phyloP scores from a whole-genome alignment of 352 stramenopile genomes.

The Phytopythium kandeliae region DNA sequence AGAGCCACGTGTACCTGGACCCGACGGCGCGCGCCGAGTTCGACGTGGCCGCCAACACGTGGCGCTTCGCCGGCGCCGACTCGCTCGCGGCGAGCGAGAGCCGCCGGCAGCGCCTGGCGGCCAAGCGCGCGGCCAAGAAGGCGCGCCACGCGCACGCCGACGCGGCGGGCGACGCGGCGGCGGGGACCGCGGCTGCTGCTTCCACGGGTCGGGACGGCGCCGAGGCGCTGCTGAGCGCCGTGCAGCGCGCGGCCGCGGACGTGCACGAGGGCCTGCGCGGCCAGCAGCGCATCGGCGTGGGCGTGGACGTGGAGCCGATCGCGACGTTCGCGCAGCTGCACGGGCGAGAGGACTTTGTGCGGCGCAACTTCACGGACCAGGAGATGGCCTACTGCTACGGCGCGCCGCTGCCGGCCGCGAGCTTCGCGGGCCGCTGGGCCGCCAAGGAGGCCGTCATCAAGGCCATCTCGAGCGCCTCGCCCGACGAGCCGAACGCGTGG shows the following conservation, averaged over 20 bases:
- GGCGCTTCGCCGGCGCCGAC: constrained; percentile 54
- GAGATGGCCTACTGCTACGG: constrained; percentile 85
- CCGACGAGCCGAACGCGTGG: constrained; percentile 65
- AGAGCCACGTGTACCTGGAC: constrained; percentile 85
- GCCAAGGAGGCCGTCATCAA: constrained; percentile 90
- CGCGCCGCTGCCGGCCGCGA: constrained; percentile 71
- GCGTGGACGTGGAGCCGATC: constrained; percentile 81
- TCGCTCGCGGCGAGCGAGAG: constrained; percentile 27
- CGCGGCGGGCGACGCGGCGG: not conserved
- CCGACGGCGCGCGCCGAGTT: constrained; percentile 71
- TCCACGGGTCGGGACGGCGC: constrained; percentile 22
- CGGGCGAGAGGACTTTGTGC: constrained; percentile 77
- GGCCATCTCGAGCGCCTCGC: constrained; percentile 76
- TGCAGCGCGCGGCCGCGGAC: constrained; percentile 43
- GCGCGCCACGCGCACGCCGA: constrained; percentile 20
- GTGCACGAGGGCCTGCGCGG: constrained; percentile 36
- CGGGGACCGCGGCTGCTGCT: not conserved
- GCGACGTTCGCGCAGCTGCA: constrained; percentile 78
- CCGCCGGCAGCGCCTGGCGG: constrained; percentile 18
- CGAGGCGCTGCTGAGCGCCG: constrained; percentile 44
- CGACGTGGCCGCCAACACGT: constrained; percentile 57
- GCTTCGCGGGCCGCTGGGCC: constrained; percentile 84
- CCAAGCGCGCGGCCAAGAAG: constrained; percentile 39
- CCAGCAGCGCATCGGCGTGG: constrained; percentile 54
- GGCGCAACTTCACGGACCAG: constrained; percentile 85